These are phyloP conservation scores for Cercis canadensis DNA, from an alignment of 306 rosid genomes.

Conservation along the genomic window DNA sequence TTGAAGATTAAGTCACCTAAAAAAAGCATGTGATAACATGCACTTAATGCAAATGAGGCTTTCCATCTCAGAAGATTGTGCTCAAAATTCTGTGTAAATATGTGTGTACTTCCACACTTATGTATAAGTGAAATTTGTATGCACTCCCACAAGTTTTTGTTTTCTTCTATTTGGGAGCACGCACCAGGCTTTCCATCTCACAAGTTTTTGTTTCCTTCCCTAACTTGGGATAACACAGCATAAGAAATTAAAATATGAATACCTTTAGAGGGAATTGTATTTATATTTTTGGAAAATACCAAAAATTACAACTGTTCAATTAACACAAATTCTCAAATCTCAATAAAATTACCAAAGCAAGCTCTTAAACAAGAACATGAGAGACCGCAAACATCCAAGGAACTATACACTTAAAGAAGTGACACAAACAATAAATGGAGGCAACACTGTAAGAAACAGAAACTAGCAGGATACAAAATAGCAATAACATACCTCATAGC, in stretches of 20 bases:
- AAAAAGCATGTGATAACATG: not conserved
- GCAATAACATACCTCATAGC: slow-evolving; percentile 80
- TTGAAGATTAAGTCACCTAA: not conserved
- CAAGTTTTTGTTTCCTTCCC: too few relatives aligned
- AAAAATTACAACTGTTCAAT: not conserved
- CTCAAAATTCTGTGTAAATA: not conserved
- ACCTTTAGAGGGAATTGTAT: too few relatives aligned
- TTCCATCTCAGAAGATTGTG: not conserved
- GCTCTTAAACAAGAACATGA: slow-evolving; percentile 2
- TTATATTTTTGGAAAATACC: too few relatives aligned
- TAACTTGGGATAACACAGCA: too few relatives aligned
- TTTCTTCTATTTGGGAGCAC: not conserved
- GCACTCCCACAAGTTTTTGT: not conserved
- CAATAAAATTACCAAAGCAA: slow-evolving; percentile 12
- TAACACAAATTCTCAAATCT: not conserved
- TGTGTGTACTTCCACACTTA: not conserved
- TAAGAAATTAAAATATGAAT: too few relatives aligned
- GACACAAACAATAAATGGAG: too few relatives aligned
- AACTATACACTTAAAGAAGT: too few relatives aligned
- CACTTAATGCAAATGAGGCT: not conserved
- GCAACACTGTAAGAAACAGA: slow-evolving; percentile 15
- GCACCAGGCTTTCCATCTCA: too few relatives aligned
- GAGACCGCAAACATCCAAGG: too few relatives aligned
- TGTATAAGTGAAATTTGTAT: not conserved
- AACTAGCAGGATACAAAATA: slow-evolving; percentile 15